Conservation (phyloP, 371 early-diverging fungal species). For the Paraphysoderma sedebokerense region DNA sequence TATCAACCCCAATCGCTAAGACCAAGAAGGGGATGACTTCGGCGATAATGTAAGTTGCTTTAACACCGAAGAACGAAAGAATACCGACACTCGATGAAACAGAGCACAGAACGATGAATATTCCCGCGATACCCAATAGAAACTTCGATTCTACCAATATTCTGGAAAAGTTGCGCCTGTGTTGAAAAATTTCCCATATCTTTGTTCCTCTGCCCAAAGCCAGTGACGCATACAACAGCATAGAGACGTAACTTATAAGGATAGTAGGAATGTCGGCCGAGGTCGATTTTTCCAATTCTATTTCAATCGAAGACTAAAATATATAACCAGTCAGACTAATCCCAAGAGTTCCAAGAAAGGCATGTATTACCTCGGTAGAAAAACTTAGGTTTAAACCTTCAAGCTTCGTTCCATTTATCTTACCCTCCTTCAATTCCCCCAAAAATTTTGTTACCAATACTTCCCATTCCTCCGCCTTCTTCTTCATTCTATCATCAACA, state of each 20-base stretch:
- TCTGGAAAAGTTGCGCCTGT: too few relatives aligned
- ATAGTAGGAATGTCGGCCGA: constrained; percentile 40
- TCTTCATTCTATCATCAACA: constrained; percentile 15
- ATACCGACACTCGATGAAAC: constrained; percentile 48
- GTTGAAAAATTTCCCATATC: constrained; percentile 10
- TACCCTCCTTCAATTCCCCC: constrained; percentile 14
- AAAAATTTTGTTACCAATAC: constrained; percentile 22
- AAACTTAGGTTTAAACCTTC: constrained; percentile 33
- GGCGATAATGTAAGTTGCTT: constrained; percentile 54
- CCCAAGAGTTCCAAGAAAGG: constrained; percentile 22
- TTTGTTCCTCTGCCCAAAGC: constrained; percentile 33
- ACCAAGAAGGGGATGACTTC: constrained; percentile 67
- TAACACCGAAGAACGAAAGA: constrained; percentile 42
- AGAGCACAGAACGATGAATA: constrained; percentile 48
- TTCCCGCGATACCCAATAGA: constrained; percentile 43
- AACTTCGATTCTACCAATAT: constrained; percentile 49
- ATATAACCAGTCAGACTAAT: constrained; percentile 3
- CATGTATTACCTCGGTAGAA: constrained; percentile 49
- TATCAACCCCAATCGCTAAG: constrained; percentile 63
- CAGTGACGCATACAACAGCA: constrained; percentile 55
- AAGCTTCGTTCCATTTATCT: constrained; percentile 9
- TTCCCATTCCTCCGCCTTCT: constrained; percentile 46
- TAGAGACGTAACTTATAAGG: constrained; percentile 41
- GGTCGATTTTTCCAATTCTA: constrained; percentile 4
- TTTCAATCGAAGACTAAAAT: constrained; percentile 5